Conservation (phyloP, 306 rosid genomes). For the Vigna reflexopilosa region DNA sequence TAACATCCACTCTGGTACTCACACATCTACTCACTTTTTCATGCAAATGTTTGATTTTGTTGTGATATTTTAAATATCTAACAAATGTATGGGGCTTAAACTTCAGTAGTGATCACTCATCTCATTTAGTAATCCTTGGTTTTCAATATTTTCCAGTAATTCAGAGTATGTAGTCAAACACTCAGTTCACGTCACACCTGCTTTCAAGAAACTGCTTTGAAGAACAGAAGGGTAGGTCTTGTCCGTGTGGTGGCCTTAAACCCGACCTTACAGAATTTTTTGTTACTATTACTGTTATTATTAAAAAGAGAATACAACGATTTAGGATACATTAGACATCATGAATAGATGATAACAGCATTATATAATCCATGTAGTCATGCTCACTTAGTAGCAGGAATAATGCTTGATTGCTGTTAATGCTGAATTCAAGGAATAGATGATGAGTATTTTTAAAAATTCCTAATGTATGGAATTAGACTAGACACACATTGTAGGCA, state of each 20-base stretch:
- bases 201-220: constrained; percentile 15
- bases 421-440: constrained; percentile 13
- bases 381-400: not conserved
- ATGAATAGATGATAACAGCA: constrained; percentile 1
- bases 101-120: not conserved
- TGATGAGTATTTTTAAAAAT: constrained; percentile 1
- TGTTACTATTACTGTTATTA: not conserved
- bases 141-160: constrained; percentile 11
- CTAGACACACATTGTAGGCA: not conserved
- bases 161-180: not conserved
- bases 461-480: constrained; percentile 15
- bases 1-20: not conserved
- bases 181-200: not conserved
- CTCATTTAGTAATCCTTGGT: not conserved
- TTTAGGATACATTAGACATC: not conserved
- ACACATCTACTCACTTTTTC: not conserved
- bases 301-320: not conserved
- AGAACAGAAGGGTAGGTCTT: constrained; percentile 16
- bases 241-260: constrained; percentile 5
- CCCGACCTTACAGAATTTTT: constrained; percentile 9
- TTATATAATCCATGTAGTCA: constrained; percentile 7
- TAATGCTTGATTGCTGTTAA: constrained; percentile 15
- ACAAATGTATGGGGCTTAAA: not conserved
- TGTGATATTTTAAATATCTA: not conserved
- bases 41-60: constrained; percentile 20